Evolutionary conservation across 2,329 filamentous ascomycete genomes (phyloP).

Genomic region (Venturia oleaginea): DNA sequence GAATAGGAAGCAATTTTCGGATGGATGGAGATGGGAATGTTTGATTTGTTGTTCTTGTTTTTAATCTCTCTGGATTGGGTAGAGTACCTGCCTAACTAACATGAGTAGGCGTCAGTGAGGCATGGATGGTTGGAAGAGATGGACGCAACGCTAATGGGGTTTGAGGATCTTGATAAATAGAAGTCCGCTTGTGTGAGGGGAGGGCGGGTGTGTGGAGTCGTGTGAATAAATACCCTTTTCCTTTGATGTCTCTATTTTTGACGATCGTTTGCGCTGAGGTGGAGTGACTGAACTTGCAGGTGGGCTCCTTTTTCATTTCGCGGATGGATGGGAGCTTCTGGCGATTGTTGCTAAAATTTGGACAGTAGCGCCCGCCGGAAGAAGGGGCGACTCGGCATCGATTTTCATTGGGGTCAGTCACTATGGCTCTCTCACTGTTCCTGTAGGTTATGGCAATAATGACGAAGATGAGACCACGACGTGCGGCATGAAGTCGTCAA

Average conservation of each 20-base stretch:
- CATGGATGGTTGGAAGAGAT: not conserved
- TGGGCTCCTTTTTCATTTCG: too few species aligned
- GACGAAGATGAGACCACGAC: too few species aligned
- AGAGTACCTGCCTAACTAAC: not conserved
- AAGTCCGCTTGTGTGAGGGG: not conserved
- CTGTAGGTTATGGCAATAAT: too few species aligned
- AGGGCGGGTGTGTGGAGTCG: not conserved
- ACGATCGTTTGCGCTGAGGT: not conserved
- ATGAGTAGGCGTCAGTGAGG: not conserved
- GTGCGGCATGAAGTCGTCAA: too few species aligned
- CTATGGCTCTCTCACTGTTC: too few species aligned
- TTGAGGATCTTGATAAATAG: not conserved
- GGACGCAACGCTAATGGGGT: not conserved
- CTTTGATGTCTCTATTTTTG: not conserved
- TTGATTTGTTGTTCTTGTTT: not conserved
- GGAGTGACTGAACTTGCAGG: not conserved
- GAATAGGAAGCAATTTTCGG: not conserved
- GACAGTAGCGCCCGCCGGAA: too few species aligned
- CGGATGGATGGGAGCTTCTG: too few species aligned
- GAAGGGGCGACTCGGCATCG: too few species aligned
- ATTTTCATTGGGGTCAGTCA: too few species aligned
- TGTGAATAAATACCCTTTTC: slow-evolving; percentile 4
- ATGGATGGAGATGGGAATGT: not conserved
- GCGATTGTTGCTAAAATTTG: too few species aligned
- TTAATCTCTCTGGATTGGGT: not conserved